Percentiles rank a stretch among this genome's conserved stretches.
Conservation (phyloP, 352 stramenopile genomes). For the Phytophthora quininea region DNA sequence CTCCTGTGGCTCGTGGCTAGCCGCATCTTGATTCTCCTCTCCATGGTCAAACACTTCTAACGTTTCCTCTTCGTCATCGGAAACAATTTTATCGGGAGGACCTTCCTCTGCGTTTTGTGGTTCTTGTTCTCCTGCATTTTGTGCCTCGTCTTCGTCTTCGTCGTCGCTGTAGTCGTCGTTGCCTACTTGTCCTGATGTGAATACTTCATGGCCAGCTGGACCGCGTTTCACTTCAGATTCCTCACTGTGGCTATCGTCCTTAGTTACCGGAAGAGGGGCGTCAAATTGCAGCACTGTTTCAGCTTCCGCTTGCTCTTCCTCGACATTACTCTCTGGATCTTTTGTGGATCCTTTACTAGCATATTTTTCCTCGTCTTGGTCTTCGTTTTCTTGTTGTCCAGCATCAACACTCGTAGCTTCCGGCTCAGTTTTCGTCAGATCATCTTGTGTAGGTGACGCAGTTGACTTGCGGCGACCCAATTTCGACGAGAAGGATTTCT, state of each 20-base stretch:
- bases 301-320: slow-evolving; percentile 7
- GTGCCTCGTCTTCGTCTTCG: slow-evolving; percentile 13
- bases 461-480: slow-evolving; percentile 52
- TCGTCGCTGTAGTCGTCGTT: slow-evolving; percentile 8
- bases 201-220: slow-evolving; percentile 9
- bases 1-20: slow-evolving; percentile 14
- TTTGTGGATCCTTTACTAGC: slow-evolving; percentile 1
- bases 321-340: not conserved
- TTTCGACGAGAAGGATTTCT: slow-evolving; percentile 64
- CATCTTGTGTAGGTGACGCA: slow-evolving; percentile 38
- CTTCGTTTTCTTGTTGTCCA: slow-evolving; percentile 24
- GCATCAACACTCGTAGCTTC: slow-evolving; percentile 7
- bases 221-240: slow-evolving; percentile 7
- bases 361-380: slow-evolving; percentile 18
- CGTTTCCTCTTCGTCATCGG: slow-evolving; percentile 41
- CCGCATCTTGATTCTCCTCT: slow-evolving; percentile 19
- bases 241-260: not conserved
- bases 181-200: slow-evolving; percentile 1
- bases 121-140: slow-evolving; percentile 21
- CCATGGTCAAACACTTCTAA: slow-evolving; percentile 49
- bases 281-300: slow-evolving; percentile 20
- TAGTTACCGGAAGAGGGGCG: not conserved
- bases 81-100: not conserved
- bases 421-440: slow-evolving; percentile 33
- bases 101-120: slow-evolving; percentile 2